These are phyloP conservation scores for Teratosphaeria destructans DNA, from an alignment of 2,329 filamentous ascomycete genomes.

Conservation along the genomic window DNA sequence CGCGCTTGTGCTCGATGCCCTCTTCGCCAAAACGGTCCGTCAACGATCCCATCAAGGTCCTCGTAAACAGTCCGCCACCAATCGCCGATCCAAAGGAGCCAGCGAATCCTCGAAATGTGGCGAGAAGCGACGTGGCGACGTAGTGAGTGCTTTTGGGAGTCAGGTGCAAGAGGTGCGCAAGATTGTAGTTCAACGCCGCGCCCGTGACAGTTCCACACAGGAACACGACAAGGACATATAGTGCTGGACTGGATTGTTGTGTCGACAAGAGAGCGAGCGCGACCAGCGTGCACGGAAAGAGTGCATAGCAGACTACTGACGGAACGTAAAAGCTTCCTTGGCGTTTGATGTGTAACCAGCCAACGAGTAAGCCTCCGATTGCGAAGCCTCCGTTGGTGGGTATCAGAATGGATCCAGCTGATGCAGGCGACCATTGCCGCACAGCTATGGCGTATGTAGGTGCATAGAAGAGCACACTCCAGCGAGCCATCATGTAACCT, in stretches of 20 bases:
- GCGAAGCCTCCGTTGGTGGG: conserved; percentile 77
- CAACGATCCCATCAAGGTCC: conserved; percentile 48
- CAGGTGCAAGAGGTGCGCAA: conserved; percentile 69
- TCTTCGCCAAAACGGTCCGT: conserved; percentile 45
- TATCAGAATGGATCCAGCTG: conserved; percentile 65
- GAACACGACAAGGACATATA: conserved; percentile 54
- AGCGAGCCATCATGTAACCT: conserved; percentile 70
- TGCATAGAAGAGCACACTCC: conserved; percentile 70
- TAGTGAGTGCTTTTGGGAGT: conserved; percentile 58
- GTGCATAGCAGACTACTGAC: conserved; percentile 39
- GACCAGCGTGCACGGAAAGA: conserved; percentile 53
- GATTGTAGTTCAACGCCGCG: conserved; percentile 65
- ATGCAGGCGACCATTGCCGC: conserved; percentile 56
- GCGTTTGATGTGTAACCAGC: conserved; percentile 64
- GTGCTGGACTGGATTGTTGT: conserved; percentile 37
- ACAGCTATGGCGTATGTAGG: conserved; percentile 73
- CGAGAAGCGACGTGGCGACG: conserved; percentile 63
- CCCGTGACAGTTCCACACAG: conserved; percentile 64
- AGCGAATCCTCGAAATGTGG: conserved; percentile 72
- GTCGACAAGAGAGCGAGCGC: conserved; percentile 47
- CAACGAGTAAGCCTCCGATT: conserved; percentile 60
- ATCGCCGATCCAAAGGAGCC: conserved; percentile 72
- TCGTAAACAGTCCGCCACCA: conserved; percentile 64
- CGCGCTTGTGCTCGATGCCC: conserved; percentile 28
- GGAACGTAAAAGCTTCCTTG: conserved; percentile 59